Conservation (phyloP, 2,329 filamentous ascomycete genomes). For the Colletotrichum eleusines region DNA sequence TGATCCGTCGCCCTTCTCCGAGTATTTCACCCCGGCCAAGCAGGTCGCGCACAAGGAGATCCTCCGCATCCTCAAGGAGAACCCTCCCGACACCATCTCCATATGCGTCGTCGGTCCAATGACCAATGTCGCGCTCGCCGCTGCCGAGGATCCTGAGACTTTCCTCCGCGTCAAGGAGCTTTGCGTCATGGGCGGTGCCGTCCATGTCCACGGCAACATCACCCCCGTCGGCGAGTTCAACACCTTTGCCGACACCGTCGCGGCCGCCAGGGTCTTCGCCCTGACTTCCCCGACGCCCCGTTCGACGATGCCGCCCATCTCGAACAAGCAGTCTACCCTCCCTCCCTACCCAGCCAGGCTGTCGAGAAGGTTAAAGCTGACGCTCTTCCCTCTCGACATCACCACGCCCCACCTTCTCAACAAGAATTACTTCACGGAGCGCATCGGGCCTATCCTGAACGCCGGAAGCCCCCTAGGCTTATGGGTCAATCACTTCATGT, state of each 20-base stretch:
- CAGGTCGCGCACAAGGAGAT: conserved; percentile 86
- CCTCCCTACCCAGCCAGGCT: conserved; percentile 73
- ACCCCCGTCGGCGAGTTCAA: conserved; percentile 95
- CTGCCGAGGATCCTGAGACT: conserved; percentile 87
- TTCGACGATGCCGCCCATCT: conserved; percentile 83
- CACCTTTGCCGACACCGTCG: conserved; percentile 87
- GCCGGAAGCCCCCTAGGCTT: conserved; percentile 78
- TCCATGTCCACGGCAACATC: conserved; percentile 84
- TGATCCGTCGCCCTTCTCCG: conserved; percentile 57
- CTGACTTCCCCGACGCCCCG: conserved; percentile 79
- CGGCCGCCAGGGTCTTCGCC: conserved; percentile 81
- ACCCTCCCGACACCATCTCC: conserved; percentile 86
- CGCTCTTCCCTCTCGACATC: conserved; percentile 81
- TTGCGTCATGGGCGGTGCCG: conserved; percentile 93
- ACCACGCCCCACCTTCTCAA: conserved; percentile 78
- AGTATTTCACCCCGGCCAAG: conserved; percentile 81
- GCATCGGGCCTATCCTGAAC: conserved; percentile 66
- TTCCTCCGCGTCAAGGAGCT: conserved; percentile 92
- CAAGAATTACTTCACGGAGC: conserved; percentile 68
- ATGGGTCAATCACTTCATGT: conserved; percentile 80
- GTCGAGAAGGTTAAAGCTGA: conserved; percentile 73
- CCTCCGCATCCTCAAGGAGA: conserved; percentile 84
- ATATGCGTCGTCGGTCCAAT: conserved; percentile 91
- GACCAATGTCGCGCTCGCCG: conserved; percentile 93
- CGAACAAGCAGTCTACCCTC: conserved; percentile 63